These are phyloP conservation scores for Ceratocystis destructans DNA, from an alignment of 2,329 filamentous ascomycete species.

Conservation along the genomic window DNA sequence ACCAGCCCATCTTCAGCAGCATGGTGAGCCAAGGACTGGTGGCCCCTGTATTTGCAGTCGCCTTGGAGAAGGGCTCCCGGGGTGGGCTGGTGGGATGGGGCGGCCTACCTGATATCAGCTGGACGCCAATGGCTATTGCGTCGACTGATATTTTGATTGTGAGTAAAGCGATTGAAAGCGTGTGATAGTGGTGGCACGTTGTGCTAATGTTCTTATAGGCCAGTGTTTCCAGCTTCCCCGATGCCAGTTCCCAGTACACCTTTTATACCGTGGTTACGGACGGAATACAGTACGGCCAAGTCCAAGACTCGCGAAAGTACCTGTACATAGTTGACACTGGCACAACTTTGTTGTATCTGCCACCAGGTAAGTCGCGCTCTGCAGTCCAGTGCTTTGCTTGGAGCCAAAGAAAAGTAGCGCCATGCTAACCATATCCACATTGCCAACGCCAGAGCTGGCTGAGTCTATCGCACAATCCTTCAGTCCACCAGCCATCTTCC, in stretches of 20 bases:
- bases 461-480: conserved; percentile 36
- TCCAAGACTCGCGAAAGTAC: conserved; percentile 31
- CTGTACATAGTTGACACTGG: conserved; percentile 41
- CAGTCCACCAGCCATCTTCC: conserved; percentile 33
- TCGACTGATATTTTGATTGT: conserved; percentile 35
- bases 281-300: conserved; percentile 33
- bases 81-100: conserved; percentile 36
- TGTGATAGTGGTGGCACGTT: background rate
- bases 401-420: background rate
- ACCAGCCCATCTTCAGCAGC: conserved; percentile 36
- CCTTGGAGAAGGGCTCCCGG: conserved; percentile 35
- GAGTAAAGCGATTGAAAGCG: conserved; percentile 21
- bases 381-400: no score
- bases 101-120: conserved; percentile 31
- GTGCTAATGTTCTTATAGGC: conserved; percentile 27
- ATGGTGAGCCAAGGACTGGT: conserved; percentile 35
- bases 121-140: conserved; percentile 24
- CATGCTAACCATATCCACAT: conserved; percentile 7
- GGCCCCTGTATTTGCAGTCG: conserved; percentile 35
- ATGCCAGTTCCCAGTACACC: conserved; percentile 29
- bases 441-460: conserved; percentile 29
- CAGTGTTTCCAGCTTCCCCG: conserved; percentile 27
- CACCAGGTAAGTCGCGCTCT: conserved; percentile 29
- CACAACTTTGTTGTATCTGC: conserved; percentile 38
- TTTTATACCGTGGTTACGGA: conserved; percentile 42